phyloP scores from a whole-genome alignment of 371 early-diverging fungal species.

The Mucor saturninus region DNA sequence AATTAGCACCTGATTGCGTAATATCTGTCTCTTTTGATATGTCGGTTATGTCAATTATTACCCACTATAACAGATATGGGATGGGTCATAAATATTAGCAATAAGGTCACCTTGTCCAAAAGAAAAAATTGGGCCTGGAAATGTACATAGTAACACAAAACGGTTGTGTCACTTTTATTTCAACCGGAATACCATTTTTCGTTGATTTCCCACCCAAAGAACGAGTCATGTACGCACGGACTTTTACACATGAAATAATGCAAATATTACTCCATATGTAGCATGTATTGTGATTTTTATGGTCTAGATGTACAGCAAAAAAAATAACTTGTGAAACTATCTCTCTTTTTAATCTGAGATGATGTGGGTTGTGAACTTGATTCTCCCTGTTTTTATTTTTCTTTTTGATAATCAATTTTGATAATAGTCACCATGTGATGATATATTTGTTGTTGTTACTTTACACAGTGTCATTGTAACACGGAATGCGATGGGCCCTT shows the following conservation, averaged over 20 bases:
- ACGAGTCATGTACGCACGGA: constrained; percentile 4
- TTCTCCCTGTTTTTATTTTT: background rate
- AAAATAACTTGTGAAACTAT: background rate
- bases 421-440: constrained; percentile 6
- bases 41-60: no score
- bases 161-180: background rate
- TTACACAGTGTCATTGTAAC: background rate
- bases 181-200: constrained; percentile 2
- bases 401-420: background rate
- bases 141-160: background rate
- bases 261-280: constrained; percentile 7
- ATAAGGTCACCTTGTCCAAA: no score
- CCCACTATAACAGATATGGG: no score
- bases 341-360: constrained; percentile 1
- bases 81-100: no score
- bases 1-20: no score
- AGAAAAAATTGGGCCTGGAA: no score
- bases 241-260: constrained; percentile 6
- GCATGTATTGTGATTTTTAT: constrained; percentile 1
- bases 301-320: constrained; percentile 3
- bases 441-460: constrained; percentile 8
- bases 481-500: constrained; percentile 2
- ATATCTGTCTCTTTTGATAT: no score
- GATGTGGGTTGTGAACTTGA: background rate
- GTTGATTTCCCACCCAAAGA: background rate